Percentiles rank a stretch among this genome's conserved stretches.
phyloP scores from a whole-genome alignment of 768 basidiomycete species.

The Atractiella rhizophila region DNA sequence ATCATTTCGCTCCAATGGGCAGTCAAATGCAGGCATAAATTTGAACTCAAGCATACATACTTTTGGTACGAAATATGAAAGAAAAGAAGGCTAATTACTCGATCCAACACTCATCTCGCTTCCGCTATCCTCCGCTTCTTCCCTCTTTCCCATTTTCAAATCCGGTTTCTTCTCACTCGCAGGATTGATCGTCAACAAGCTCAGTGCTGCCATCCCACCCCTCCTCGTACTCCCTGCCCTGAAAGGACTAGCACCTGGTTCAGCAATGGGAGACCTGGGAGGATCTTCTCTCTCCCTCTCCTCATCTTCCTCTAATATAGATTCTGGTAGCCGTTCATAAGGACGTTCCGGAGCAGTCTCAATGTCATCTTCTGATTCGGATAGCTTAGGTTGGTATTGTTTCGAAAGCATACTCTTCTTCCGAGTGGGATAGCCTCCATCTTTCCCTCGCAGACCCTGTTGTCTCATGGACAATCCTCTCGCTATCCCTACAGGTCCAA shows the following conservation, averaged over 20 bases:
- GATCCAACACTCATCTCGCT: no score
- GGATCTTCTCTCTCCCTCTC: neutral
- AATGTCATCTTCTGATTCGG: conserved; percentile 38
- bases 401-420: conserved; percentile 72
- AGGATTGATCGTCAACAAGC: conserved; percentile 58
- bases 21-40: no score
- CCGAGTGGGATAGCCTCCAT: conserved; percentile 31
- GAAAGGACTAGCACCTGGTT: no score
- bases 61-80: no score
- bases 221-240: conserved; percentile 39
- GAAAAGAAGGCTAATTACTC: no score
- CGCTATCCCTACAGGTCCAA: conserved; percentile 18
- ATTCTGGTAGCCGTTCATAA: neutral
- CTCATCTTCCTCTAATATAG: neutral
- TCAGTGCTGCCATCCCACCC: conserved; percentile 35
- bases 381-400: conserved; percentile 67
- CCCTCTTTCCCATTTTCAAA: no score
- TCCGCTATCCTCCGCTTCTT: no score
- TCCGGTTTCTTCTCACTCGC: no score
- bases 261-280: no score
- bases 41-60: no score
- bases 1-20: no score
- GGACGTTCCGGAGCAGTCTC: neutral
- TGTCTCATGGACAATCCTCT: conserved; percentile 22
- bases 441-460: conserved; percentile 24